Conservation (phyloP, 768 basidiomycete genomes). For the Amanita exitialis region DNA sequence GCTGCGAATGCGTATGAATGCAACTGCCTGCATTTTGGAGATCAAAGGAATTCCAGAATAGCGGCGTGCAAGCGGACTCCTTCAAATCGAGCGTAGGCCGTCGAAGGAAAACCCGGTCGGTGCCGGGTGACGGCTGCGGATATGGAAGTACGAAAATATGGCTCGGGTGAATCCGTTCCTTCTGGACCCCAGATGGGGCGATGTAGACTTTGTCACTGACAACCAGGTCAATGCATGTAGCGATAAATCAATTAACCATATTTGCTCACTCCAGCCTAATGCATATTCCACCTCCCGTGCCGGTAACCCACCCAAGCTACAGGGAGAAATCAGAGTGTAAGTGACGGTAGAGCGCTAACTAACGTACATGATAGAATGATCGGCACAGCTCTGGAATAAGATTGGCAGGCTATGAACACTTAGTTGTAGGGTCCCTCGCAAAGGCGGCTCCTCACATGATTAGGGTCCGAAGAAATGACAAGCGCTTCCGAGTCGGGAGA, state of each 20-base stretch:
- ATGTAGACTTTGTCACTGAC: conserved; percentile 70
- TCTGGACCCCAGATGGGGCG: conserved; percentile 86
- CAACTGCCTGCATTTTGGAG: conserved; percentile 73
- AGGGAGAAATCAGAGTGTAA: conserved; percentile 3
- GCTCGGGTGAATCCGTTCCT: conserved; percentile 73
- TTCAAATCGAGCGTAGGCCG: conserved; percentile 63
- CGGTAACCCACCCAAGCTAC: conserved; percentile 83
- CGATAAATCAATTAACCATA: not conserved
- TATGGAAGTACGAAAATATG: conserved; percentile 86
- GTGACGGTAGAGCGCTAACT: not conserved
- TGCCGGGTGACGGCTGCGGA: conserved; percentile 54
- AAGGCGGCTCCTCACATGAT: conserved; percentile 36
- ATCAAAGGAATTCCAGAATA: conserved; percentile 90
- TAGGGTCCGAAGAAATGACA: conserved; percentile 49
- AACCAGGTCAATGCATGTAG: not conserved
- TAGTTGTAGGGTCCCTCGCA: conserved; percentile 2
- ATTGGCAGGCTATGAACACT: conserved; percentile 64
- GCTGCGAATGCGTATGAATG: conserved; percentile 87
- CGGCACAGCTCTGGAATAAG: conserved; percentile 80
- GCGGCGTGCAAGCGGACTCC: conserved; percentile 81
- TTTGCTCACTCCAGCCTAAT: conserved; percentile 53
- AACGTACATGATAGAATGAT: conserved; percentile 57
- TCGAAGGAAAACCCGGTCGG: conserved; percentile 70
- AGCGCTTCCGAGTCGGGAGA: conserved; percentile 32
- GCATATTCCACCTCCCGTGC: conserved; percentile 76